These are phyloP conservation scores for Areca catechu DNA, from an alignment of 176 grass and related monocot species.

Conservation along the genomic window DNA sequence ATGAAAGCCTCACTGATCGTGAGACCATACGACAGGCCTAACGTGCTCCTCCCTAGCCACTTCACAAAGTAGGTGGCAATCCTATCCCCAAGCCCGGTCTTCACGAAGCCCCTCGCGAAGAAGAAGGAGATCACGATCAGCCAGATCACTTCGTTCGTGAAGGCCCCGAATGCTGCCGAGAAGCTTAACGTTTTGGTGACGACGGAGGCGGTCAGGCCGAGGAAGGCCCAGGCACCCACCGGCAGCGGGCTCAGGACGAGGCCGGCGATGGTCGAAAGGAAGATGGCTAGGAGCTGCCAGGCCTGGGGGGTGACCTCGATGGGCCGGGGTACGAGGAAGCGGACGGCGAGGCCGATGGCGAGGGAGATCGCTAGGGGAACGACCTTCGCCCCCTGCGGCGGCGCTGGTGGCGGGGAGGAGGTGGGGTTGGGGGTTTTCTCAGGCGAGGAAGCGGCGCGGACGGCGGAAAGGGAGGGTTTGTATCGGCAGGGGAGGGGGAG, in stretches of 20 bases:
- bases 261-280: conserved; percentile 77
- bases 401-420: neutral
- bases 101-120: conserved; percentile 84
- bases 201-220: conserved; percentile 66
- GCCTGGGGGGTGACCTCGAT: conserved; percentile 53
- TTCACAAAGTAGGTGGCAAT: conserved; percentile 92
- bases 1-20: conserved; percentile 85
- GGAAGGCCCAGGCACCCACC: conserved; percentile 91
- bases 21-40: conserved; percentile 77
- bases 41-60: conserved; percentile 69
- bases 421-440: neutral
- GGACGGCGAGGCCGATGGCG: conserved; percentile 56
- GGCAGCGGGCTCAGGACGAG: conserved; percentile 77
- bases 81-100: conserved; percentile 74
- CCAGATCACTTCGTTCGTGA: conserved; percentile 96
- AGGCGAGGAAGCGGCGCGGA: conserved; percentile 9
- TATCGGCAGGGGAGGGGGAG: neutral
- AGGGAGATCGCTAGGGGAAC: conserved; percentile 51
- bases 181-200: conserved; percentile 74
- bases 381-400: conserved; percentile 39
- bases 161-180: conserved; percentile 69
- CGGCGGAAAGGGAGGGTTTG: conserved; percentile 2
- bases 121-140: conserved; percentile 96
- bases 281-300: conserved; percentile 90
- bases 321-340: conserved; percentile 56